phyloP scores from a whole-genome alignment of 805 yeast genomes.

The Pichia deserticola region DNA sequence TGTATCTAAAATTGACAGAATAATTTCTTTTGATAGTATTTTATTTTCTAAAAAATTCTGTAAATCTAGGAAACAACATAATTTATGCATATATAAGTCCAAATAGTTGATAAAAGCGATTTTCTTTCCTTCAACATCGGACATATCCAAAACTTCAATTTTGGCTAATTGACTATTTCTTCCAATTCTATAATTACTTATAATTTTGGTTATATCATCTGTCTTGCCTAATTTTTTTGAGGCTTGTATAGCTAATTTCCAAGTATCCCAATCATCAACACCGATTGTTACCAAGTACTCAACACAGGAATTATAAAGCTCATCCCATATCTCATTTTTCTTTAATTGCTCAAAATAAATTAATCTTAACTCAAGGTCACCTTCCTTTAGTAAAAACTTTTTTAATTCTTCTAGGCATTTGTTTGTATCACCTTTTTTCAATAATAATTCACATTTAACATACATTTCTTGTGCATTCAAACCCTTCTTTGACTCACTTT shows the following conservation, averaged over 20 bases:
- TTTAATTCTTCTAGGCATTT: slow-evolving; percentile 29
- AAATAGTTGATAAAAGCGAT: slow-evolving; percentile 34
- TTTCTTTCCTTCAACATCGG: neutral
- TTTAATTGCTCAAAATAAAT: slow-evolving; percentile 43
- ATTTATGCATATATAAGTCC: slow-evolving; percentile 41
- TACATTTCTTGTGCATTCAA: slow-evolving; percentile 58
- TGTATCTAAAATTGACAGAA: slow-evolving; percentile 7
- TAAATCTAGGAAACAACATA: slow-evolving; percentile 61
- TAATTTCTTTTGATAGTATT: neutral
- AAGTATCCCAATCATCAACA: slow-evolving; percentile 72
- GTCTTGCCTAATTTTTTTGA: slow-evolving; percentile 29
- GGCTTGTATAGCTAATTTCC: slow-evolving; percentile 51
- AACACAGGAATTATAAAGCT: slow-evolving; percentile 34
- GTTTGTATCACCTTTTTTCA: slow-evolving; percentile 27
- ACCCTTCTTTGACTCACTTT: slow-evolving; percentile 22
- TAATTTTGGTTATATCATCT: slow-evolving; percentile 27
- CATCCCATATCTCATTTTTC: slow-evolving; percentile 34
- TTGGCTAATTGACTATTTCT: slow-evolving; percentile 53
- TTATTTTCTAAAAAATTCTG: slow-evolving; percentile 14
- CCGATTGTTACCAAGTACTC: slow-evolving; percentile 37
- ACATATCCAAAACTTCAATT: slow-evolving; percentile 31
- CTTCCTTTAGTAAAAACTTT: slow-evolving; percentile 29
- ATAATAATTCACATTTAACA: slow-evolving; percentile 47
- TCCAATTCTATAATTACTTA: slow-evolving; percentile 30
- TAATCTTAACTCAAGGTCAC: slow-evolving; percentile 59